These are phyloP conservation scores for Cocos nucifera DNA, from an alignment of 176 grass and related monocot species.

Conservation along the genomic window DNA sequence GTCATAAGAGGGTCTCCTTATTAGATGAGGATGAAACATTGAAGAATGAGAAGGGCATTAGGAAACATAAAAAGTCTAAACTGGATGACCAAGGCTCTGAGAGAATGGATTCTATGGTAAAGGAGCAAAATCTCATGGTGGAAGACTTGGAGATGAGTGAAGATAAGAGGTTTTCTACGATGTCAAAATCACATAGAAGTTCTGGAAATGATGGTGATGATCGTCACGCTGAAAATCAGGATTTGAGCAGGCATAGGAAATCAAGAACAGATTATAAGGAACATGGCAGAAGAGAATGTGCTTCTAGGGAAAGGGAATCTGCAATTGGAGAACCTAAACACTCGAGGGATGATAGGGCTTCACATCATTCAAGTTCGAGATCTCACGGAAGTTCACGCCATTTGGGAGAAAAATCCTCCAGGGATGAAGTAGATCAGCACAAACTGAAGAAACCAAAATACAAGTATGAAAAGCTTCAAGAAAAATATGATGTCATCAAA, in stretches of 20 bases:
- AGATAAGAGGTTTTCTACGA: constrained; percentile 28
- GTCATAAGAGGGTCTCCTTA: constrained; percentile 37
- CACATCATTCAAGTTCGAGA: constrained; percentile 33
- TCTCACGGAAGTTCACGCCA: constrained; percentile 49
- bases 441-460: constrained; percentile 34
- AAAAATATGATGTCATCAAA: constrained; percentile 1
- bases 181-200: constrained; percentile 38
- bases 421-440: constrained; percentile 23
- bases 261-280: constrained; percentile 32
- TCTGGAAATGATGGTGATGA: constrained; percentile 7
- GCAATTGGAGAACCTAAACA: not conserved
- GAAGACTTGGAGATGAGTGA: constrained; percentile 14
- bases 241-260: constrained; percentile 23
- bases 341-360: constrained; percentile 16
- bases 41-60: constrained; percentile 17
- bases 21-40: constrained; percentile 31
- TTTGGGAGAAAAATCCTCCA: constrained; percentile 23
- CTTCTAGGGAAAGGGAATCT: constrained; percentile 23
- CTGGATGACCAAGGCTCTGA: constrained; percentile 20
- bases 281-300: constrained; percentile 24
- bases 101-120: constrained; percentile 22
- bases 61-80: constrained; percentile 40
- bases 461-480: not conserved
- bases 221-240: constrained; percentile 11
- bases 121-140: constrained; percentile 23